These are phyloP conservation scores for Leishmania martiniquensis DNA, from an alignment of 208 protist species.

Conservation along the genomic window DNA sequence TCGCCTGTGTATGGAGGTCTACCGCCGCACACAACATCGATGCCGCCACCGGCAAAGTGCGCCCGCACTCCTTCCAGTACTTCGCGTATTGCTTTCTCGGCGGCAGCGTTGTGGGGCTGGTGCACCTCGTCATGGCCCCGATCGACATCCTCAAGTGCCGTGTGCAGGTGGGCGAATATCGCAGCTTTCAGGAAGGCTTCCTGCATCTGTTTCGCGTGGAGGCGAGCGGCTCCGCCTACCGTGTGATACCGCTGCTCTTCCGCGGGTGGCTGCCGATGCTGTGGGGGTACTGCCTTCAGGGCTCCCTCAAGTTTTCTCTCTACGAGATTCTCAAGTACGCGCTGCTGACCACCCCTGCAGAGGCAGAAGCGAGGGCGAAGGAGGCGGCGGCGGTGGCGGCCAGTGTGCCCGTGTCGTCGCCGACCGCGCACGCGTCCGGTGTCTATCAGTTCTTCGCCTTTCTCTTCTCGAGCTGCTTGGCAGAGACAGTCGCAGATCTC, in stretches of 20 bases:
- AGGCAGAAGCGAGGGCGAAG: not conserved
- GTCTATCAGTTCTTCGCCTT: slow-evolving; percentile 41
- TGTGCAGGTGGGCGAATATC: slow-evolving; percentile 81
- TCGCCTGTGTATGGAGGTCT: slow-evolving; percentile 17
- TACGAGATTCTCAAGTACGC: slow-evolving; percentile 84
- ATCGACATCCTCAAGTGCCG: slow-evolving; percentile 86
- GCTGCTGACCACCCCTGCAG: slow-evolving; percentile 14
- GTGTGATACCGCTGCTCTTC: slow-evolving; percentile 47
- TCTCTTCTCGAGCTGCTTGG: slow-evolving; percentile 58
- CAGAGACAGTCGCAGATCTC: slow-evolving; percentile 77
- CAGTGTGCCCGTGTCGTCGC: not conserved
- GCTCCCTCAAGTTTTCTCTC: slow-evolving; percentile 72
- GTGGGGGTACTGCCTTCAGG: slow-evolving; percentile 68
- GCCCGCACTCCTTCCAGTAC: slow-evolving; percentile 50
- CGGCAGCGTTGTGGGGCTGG: slow-evolving; percentile 54
- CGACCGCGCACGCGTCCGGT: not conserved
- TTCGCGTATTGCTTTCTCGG: slow-evolving; percentile 74
- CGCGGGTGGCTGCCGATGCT: slow-evolving; percentile 69
- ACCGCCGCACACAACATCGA: slow-evolving; percentile 15
- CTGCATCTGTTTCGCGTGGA: slow-evolving; percentile 37
- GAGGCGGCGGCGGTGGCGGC: not conserved
- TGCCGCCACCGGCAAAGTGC: slow-evolving; percentile 23
- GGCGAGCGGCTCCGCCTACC: slow-evolving; percentile 25
- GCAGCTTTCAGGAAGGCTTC: slow-evolving; percentile 45
- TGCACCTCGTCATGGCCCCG: slow-evolving; percentile 71